phyloP scores from a whole-genome alignment of 1,284 basidiomycete species.

The Tremellales sp. region DNA sequence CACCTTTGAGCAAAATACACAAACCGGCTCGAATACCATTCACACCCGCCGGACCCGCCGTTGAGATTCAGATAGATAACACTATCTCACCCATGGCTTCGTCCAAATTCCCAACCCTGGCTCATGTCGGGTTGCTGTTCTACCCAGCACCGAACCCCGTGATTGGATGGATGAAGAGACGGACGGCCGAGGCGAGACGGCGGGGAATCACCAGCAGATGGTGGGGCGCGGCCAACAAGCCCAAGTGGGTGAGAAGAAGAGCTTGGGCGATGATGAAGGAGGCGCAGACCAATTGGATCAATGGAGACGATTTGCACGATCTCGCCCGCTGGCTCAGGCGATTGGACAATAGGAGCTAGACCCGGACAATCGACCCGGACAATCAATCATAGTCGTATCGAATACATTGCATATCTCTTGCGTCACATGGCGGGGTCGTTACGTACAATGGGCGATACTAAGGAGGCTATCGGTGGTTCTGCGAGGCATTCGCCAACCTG shows the following conservation, averaged over 20 bases:
- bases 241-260: slow-evolving; percentile 21
- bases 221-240: slow-evolving; percentile 37
- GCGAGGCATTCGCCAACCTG: slow-evolving; percentile 21
- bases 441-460: no score
- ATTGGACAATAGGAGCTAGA: not conserved
- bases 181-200: slow-evolving; percentile 14
- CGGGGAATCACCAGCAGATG: slow-evolving; percentile 38
- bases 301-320: slow-evolving; percentile 37
- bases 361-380: no score
- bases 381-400: no score
- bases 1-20: slow-evolving; percentile 23
- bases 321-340: slow-evolving; percentile 13
- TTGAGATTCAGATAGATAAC: slow-evolving; percentile 15
- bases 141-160: slow-evolving; percentile 2
- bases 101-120: slow-evolving; percentile 21
- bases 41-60: slow-evolving; percentile 12
- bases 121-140: slow-evolving; percentile 6
- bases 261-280: slow-evolving; percentile 28
- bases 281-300: slow-evolving; percentile 29
- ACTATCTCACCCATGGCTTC: slow-evolving; percentile 27
- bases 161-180: slow-evolving; percentile 8
- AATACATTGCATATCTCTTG: no score
- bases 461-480: not conserved
- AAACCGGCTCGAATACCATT: slow-evolving; percentile 11
- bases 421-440: no score